Conservation (phyloP, 1,284 basidiomycete genomes). For the Boletus sp. region DNA sequence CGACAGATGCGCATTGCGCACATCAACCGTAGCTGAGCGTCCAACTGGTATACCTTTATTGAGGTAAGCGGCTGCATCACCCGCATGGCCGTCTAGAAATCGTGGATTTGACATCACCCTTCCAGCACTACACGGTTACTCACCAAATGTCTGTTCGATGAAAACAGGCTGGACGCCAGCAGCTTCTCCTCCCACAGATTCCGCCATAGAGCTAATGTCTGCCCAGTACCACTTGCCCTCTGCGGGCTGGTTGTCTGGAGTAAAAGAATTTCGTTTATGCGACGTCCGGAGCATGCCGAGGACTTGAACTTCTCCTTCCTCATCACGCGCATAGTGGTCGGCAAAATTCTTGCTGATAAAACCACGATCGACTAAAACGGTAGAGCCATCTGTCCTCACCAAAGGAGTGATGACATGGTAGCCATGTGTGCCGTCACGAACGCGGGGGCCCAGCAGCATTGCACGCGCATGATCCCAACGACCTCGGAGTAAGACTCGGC, state of each 20-base stretch:
- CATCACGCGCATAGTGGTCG: conserved; percentile 35
- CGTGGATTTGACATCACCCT: conserved; percentile 9
- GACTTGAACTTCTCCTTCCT: conserved; percentile 59
- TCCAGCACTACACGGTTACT: conserved; percentile 25
- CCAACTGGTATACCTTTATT: conserved; percentile 83
- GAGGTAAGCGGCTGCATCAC: conserved; percentile 63
- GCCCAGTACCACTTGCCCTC: conserved; percentile 91
- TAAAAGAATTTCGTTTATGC: conserved; percentile 73
- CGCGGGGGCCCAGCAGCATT: conserved; percentile 83
- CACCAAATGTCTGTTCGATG: conserved; percentile 83
- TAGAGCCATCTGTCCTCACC: conserved; percentile 67
- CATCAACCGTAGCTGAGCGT: conserved; percentile 77
- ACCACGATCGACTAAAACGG: conserved; percentile 89
- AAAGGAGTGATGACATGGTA: conserved; percentile 87
- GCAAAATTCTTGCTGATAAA: conserved; percentile 74
- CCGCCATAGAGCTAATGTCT: conserved; percentile 80
- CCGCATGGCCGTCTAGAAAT: conserved; percentile 70
- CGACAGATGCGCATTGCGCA: conserved; percentile 92
- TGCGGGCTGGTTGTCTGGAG: conserved; percentile 82
- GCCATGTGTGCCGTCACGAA: conserved; percentile 83
- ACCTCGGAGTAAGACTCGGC: conserved; percentile 79
- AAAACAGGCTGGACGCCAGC: conserved; percentile 79
- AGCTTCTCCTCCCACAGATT: conserved; percentile 69
- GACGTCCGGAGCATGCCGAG: conserved; percentile 74
- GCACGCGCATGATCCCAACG: conserved; percentile 72